Evolutionary conservation across 495 filamentous ascomycete genomes (phyloP), one percentile per base, ranked within the genome.

Genomic region (Parathielavia hyrcaniae): DNA sequence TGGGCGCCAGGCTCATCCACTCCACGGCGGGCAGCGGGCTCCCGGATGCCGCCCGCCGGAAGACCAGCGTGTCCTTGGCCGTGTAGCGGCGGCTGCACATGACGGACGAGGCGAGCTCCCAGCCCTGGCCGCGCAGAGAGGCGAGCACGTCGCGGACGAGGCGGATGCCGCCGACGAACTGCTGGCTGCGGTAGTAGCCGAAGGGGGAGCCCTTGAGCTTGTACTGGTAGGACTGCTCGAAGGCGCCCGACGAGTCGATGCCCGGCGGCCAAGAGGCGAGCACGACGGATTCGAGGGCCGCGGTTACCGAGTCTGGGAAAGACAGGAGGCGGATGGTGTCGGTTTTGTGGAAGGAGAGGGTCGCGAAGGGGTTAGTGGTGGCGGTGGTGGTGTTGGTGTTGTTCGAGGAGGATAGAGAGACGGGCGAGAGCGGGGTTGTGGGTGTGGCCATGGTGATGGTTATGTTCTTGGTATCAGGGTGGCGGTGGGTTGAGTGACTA

Each of bases 211-310:
- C 60, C 46, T 57, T 65, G 19, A 65, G 19, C 16, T 61, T 52
- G 48, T 45, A 65, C 38, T 62, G 45, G 57, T 53, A 57, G 13
- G 55, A 38, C 3, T 46, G 30, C n/a, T 20, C 47, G 26, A 40
- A 47, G 14, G 19, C 13, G 13, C 45, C 35, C 9, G 32, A 22
- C 4, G 46, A 41, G 14, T 60, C 39, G 36, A 67, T 50, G 5
- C 60, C 63, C 12, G 55, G 46, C 9, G 50, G 41, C 57, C 60
- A 67, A 34, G 58, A 52, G 30, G 73, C 64, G 7, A 68, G 58
- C 23, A 74, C 57, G 35, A 70, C 36, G 4, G 69, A 41, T 14
- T 67, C 66, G 6, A 76, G 39, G 50, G 67, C 64, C 20, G 67
- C 48, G 41, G 67, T 50, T 40, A 63, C 35, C 14, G 45, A 26